Conservation (phyloP, 192 early-diverging fungal genomes). For the Coemansia sp. region DNA sequence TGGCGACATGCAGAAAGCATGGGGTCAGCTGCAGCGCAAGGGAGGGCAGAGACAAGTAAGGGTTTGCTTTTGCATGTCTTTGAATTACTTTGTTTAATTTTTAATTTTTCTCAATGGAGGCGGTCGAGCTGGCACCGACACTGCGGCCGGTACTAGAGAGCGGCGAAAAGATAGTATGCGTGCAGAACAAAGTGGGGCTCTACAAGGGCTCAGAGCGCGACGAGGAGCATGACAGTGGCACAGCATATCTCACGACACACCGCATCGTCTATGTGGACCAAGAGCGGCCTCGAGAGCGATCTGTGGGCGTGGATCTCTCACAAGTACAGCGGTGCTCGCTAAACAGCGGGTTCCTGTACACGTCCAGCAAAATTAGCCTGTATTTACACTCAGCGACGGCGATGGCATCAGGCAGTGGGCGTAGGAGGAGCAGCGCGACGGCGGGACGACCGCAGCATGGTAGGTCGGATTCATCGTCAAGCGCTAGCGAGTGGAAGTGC, state of each 20-base stretch:
- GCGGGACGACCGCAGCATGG: constrained; percentile 3
- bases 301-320: constrained; percentile 61
- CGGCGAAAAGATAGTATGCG: constrained; percentile 47
- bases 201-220: constrained; percentile 49
- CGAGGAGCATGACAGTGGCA: constrained; percentile 73
- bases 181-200: constrained; percentile 54
- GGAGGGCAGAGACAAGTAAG: not conserved
- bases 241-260: constrained; percentile 73
- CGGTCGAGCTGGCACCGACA: constrained; percentile 48
- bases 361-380: constrained; percentile 47
- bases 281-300: constrained; percentile 59
- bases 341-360: constrained; percentile 52
- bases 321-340: constrained; percentile 44
- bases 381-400: constrained; percentile 9
- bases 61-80: not conserved
- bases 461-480: not conserved
- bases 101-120: constrained; percentile 31
- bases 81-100: not conserved
- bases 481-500: constrained; percentile 40
- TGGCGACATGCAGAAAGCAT: not conserved
- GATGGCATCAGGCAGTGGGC: not conserved
- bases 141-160: constrained; percentile 50
- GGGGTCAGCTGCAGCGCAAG: not conserved
- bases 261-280: constrained; percentile 83
- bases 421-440: not conserved